Base-by-base conservation (phyloP, 192 early-diverging fungal genomes). In the Rhizophlyctis rosea region DNA sequence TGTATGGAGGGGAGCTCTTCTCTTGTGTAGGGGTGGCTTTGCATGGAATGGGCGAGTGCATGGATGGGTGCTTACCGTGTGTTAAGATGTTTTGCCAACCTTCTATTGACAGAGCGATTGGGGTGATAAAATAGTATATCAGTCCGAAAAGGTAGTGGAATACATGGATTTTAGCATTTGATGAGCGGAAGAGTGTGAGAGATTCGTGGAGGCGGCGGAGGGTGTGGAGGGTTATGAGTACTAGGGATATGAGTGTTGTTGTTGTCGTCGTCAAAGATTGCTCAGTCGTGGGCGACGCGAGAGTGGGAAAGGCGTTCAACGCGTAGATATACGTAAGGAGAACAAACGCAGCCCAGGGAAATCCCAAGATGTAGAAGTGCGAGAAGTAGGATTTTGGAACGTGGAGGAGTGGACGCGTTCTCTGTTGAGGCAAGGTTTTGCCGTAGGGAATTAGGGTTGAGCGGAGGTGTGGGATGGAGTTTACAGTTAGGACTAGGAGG, bases 301-400 rank as follows among this genome's bases (percentile, higher is more conserved):
- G n/a, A n/a, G n/a, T n/a, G n/a, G n/a, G n/a, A n/a, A n/a, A n/a
- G n/a, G n/a, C n/a, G n/a, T n/a, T n/a, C n/a, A n/a, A n/a, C n/a
- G n/a, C n/a, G n/a, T n/a, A n/a, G n/a, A n/a, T n/a, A n/a, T n/a
- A n/a, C n/a, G n/a, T n/a, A n/a, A n/a, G n/a, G 34, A 69, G 29
- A 14, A 65, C 4, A 16, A 21, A 47, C 23, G 36, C 11, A 9
- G 28, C 52, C 74, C 64, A 67, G 14, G 56, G 24, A 1, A 63
- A 30, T 9, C 62, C 74, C 1, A 76, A 21, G 2, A 56, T 24
- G 65, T 76, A 76, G 44, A 76, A 76, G 54, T 73, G 70, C 34
- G 32, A 34, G 54, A 76, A 76, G 16, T 29, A 61, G 23, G 27
- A 32, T 50, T 73, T 73, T 39, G 57, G 72, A 13, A 73, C 72